Evolutionary conservation across 148 eudicot genomes (phyloP).

Genomic region (Talinum fruticosum): DNA sequence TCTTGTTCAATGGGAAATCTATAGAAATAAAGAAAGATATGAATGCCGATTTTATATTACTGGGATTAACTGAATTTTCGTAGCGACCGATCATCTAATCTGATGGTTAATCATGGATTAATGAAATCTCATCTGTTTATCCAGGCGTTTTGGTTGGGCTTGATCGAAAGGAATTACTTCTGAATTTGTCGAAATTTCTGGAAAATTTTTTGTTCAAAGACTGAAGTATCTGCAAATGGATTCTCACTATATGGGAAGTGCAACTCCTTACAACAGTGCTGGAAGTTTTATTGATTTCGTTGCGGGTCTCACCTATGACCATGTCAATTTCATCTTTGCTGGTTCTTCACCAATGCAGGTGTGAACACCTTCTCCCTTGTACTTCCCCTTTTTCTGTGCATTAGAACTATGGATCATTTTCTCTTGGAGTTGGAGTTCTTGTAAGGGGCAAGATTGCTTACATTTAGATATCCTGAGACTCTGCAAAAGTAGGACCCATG

Average conservation of each 20-base stretch:
- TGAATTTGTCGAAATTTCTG: constrained; percentile 19
- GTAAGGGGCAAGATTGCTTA: no score
- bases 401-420: not conserved
- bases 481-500: no score
- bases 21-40: not conserved
- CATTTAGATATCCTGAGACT: no score
- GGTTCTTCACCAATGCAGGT: constrained; percentile 73
- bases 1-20: not conserved
- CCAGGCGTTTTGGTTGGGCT: constrained; percentile 17
- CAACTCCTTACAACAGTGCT: constrained; percentile 59
- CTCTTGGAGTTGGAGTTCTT: not conserved
- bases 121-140: not conserved
- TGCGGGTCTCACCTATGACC: constrained; percentile 89
- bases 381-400: not conserved
- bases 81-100: not conserved
- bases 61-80: not conserved
- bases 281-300: constrained; percentile 89
- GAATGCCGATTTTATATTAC: no score
- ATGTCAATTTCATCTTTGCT: constrained; percentile 88
- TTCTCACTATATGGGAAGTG: constrained; percentile 42
- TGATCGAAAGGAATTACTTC: constrained; percentile 1
- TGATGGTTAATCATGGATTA: not conserved
- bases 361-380: not conserved
- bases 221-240: constrained; percentile 34
- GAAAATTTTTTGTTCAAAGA: not conserved